phyloP scores from a whole-genome alignment of 352 stramenopile genomes.

The Plasmopara viticola region DNA sequence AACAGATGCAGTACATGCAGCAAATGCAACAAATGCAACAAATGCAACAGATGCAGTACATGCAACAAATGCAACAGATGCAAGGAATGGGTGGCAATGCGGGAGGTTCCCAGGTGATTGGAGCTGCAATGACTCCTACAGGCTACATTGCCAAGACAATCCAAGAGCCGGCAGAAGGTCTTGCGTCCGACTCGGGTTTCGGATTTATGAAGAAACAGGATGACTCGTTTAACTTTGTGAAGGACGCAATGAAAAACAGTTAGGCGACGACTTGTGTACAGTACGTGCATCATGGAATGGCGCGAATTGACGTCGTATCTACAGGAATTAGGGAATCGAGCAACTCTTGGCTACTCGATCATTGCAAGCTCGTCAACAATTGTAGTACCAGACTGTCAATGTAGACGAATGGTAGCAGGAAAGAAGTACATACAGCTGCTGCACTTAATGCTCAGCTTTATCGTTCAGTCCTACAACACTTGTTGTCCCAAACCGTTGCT shows the following conservation, averaged over 20 bases:
- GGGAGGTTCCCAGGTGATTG: constrained; percentile 65
- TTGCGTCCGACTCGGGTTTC: constrained; percentile 61
- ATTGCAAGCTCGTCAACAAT: constrained; percentile 7
- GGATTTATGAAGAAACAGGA: constrained; percentile 86
- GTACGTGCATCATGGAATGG: constrained; percentile 34
- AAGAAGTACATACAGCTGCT: constrained; percentile 23
- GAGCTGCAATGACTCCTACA: constrained; percentile 74
- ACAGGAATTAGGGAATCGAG: constrained; percentile 13
- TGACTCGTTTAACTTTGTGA: constrained; percentile 87
- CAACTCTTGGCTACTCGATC: constrained; percentile 9
- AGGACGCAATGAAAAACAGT: constrained; percentile 86
- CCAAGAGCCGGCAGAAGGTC: constrained; percentile 69
- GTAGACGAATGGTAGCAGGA: constrained; percentile 22
- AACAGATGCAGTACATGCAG: constrained; percentile 59
- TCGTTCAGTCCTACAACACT: background rate
- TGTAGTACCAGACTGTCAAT: constrained; percentile 10
- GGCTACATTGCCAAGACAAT: constrained; percentile 87
- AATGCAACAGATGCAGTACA: constrained; percentile 71
- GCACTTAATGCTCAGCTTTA: constrained; percentile 4
- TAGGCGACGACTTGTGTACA: constrained; percentile 43
- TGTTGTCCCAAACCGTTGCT: constrained; percentile 7
- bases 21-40: constrained; percentile 71
- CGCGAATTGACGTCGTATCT: constrained; percentile 26
- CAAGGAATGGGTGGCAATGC: constrained; percentile 40
- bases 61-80: constrained; percentile 55